Percentiles rank a stretch among this genome's conserved stretches.
These are phyloP conservation scores for Lumnitzera littorea DNA, from an alignment of 345 rosid genomes.

Conservation along the genomic window DNA sequence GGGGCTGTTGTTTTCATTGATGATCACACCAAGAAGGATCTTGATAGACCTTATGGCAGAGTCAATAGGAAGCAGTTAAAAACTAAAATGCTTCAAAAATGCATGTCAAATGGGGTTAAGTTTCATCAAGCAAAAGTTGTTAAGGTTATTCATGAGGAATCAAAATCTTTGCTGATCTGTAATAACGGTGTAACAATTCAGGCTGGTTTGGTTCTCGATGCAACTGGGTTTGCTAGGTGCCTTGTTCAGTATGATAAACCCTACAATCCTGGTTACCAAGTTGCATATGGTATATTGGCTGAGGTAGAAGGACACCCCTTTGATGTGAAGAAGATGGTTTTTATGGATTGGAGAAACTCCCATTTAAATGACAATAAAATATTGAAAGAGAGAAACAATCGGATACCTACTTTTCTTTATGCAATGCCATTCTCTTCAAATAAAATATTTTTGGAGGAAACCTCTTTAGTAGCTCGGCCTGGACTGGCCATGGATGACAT, in stretches of 20 bases:
- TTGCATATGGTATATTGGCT: conserved; percentile 89
- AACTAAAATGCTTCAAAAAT: conserved; percentile 87
- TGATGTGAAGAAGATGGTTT: conserved; percentile 88
- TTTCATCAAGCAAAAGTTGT: conserved; percentile 92
- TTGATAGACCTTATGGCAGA: conserved; percentile 86
- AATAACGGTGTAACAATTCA: conserved; percentile 78
- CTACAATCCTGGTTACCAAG: conserved; percentile 93
- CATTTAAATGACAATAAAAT: conserved; percentile 43
- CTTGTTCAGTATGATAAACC: conserved; percentile 95
- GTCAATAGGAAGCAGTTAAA: conserved; percentile 89
- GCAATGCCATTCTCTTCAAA: conserved; percentile 89
- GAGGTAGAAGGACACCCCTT: conserved; percentile 95
- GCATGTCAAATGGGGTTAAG: conserved; percentile 73
- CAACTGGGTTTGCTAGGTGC: conserved; percentile 94
- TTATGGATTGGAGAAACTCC: conserved; percentile 98
- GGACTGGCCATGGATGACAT: conserved; percentile 78
- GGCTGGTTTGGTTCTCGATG: conserved; percentile 87
- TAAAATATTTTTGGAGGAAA: conserved; percentile 87
- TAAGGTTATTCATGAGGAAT: conserved; percentile 78
- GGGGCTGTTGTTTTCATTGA: conserved; percentile 78
- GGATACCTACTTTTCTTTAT: conserved; percentile 81
- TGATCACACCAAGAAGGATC: conserved; percentile 52
- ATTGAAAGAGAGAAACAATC: conserved; percentile 53
- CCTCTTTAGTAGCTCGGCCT: conserved; percentile 88
- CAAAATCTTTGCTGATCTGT: conserved; percentile 71